Base-by-base conservation (phyloP, 2,329 filamentous ascomycete genomes). In the Aspergillus piperis region DNA sequence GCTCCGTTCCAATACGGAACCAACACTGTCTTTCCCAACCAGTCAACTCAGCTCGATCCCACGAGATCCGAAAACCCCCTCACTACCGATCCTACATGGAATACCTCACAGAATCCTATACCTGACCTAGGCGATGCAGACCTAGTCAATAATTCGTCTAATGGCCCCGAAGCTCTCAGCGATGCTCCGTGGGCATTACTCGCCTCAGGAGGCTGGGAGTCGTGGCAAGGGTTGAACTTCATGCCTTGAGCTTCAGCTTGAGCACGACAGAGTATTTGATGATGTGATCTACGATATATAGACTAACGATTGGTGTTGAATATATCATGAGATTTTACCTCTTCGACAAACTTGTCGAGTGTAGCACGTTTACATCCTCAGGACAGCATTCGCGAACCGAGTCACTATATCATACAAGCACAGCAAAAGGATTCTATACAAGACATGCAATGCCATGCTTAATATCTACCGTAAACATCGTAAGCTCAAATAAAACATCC, bases 131-230 rank as follows among this genome's bases (percentile, higher is more conserved):
- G 60, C 17, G 19, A 60, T 13, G 63, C 49, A 15, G 64, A 64
- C 52, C 47, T 63, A 17, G 66, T 36, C 11, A 36, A 70, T 38
- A 65, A 69, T 23, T 62, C 63, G 11, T 50, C 60, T 27, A 48
- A 64, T 1, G 66, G 66, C 15, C 60, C 75, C 51, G 71, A 71
- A 30, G 58, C 66, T 13, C 64, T 75, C 7, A 72, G 61, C 25
- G 74, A 75, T 17, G 68, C 69, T 3, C 74, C 77, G 41, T 78
- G 76, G 73, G 3, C 69, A 75, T 67, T 76, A 1, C 56, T 75
- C 38, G 56, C 54, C 6, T 60, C 62, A 13, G 58, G 47, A 2
- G 62, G 56, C 11, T 68, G 66, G 66, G 64, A 65, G 49, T 53
- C 62, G 3, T 69, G 63, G 61, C 59, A 30, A 4, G 39, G 59